Evolutionary conservation across 2,329 filamentous ascomycete genomes (phyloP), one percentile per base, ranked within the genome.

Genomic region (Mariannaea elegans): DNA sequence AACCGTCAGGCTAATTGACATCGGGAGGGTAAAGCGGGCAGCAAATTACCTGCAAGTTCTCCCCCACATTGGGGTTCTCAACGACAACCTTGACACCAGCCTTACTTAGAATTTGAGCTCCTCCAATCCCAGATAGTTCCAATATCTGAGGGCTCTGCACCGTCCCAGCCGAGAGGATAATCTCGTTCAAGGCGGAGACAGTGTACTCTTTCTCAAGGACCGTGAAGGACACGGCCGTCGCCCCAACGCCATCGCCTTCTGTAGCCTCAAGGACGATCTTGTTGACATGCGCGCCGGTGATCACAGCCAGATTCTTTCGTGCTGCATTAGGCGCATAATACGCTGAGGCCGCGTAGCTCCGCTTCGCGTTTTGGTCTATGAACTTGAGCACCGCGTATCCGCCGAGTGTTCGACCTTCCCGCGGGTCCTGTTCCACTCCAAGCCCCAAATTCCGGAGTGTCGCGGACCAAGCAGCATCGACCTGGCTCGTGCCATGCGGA

Each of bases 11-110:
- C 5, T 9, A 6, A 27, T 9, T 6, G 9, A 27, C 24, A 27
- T 27, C 9, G 24, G 24, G 24, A 0, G 48, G 27, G 64, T 65
- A 63, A 62, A 71, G 72, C 60, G 77, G 70, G 59, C 78, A 78
- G 0, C 72, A 71, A 8, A 67, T 69, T 32, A 71, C 75, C 51
- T 77, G 75, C 2, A 62, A 56, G 23, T 62, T 62, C 19, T 62
- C 60, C 7, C 60, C 60, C 14, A 62, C 60, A 8, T 56, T 51
- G 2, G 56, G 50, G 12, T 60, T 56, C 12, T 62, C 10, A 19
- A 62, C 38, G 10, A 56, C 14, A 34, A 60, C 51, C 42, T 56
- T 36, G 12, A 62, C 27, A 4, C 56, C 51, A 14, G 32, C 60
- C 21, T 56, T 51, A 1, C 56, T 56, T 42, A 62, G 56, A 4